Evolutionary conservation across 2,329 filamentous ascomycete genomes (phyloP).

Genomic region (Trichoderma atroviride): DNA sequence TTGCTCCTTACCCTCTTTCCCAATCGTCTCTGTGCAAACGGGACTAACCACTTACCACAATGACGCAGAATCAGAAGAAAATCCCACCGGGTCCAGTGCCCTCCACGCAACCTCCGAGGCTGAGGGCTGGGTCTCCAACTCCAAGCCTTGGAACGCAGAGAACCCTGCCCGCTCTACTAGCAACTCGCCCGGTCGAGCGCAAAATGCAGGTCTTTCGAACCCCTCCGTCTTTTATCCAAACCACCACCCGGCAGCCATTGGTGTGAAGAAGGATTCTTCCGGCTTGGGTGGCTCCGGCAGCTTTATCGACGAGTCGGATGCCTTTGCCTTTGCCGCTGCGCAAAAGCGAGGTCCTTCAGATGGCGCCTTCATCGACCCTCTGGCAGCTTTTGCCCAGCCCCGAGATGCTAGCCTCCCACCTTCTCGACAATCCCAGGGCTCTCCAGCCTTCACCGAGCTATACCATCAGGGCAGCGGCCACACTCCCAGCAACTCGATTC

Average conservation of each 20-base stretch:
- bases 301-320: constrained; percentile 34
- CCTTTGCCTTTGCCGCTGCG: constrained; percentile 32
- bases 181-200: constrained; percentile 61
- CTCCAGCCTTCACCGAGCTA: constrained; percentile 41
- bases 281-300: constrained; percentile 31
- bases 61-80: constrained; percentile 37
- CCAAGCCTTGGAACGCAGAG: constrained; percentile 63
- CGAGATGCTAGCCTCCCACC: constrained; percentile 59
- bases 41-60: constrained; percentile 2
- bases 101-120: constrained; percentile 70
- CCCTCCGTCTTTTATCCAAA: constrained; percentile 50
- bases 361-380: constrained; percentile 46
- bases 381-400: constrained; percentile 43
- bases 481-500: constrained; percentile 49
- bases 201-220: constrained; percentile 51
- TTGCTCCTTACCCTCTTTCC: not conserved
- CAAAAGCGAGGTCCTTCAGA: constrained; percentile 43
- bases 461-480: constrained; percentile 39
- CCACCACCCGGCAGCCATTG: constrained; percentile 49
- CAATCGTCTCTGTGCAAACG: not conserved
- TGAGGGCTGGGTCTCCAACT: constrained; percentile 61
- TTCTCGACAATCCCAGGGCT: constrained; percentile 56
- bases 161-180: constrained; percentile 48
- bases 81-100: constrained; percentile 68
- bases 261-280: constrained; percentile 37